phyloP scores from a whole-genome alignment of 106 monocot genomes.

The Narthecium ossifragum region DNA sequence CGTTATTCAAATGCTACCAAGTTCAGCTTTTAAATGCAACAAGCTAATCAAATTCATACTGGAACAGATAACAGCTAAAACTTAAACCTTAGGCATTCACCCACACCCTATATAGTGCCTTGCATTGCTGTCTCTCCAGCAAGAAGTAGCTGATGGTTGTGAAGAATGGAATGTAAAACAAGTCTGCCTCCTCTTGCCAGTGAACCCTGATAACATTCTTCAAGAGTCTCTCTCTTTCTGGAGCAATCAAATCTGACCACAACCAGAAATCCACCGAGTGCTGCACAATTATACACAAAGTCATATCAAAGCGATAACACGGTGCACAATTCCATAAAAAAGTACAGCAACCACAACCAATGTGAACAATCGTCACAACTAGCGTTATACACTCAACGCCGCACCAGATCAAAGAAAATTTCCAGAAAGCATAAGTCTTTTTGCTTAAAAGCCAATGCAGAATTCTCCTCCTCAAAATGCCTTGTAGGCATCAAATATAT shows the following conservation, averaged over 20 bases:
- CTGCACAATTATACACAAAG: constrained; percentile 54
- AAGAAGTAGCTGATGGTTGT: constrained; percentile 95
- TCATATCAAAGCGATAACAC: too few species aligned
- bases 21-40: too few species aligned
- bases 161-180: constrained; percentile 96
- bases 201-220: constrained; percentile 78
- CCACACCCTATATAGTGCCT: constrained; percentile 97
- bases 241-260: constrained; percentile 88
- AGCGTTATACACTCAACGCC: too few species aligned
- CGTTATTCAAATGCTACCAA: too few species aligned
- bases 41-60: too few species aligned
- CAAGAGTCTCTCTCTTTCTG: constrained; percentile 71
- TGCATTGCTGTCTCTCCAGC: constrained; percentile 89
- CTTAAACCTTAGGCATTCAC: constrained; percentile 66
- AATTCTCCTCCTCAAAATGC: too few species aligned
- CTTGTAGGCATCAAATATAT: too few species aligned
- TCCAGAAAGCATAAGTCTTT: too few species aligned
- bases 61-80: constrained; percentile 24
- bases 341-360: not conserved
- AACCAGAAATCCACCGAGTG: constrained; percentile 96
- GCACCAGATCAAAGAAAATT: too few species aligned
- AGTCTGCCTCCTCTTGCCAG: constrained; percentile 81
- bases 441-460: too few species aligned
- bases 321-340: constrained; percentile 39
- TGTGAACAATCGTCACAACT: too few species aligned